These are phyloP conservation scores for Samsoniella hepiali DNA, from an alignment of 2,329 filamentous ascomycete genomes.

Conservation along the genomic window DNA sequence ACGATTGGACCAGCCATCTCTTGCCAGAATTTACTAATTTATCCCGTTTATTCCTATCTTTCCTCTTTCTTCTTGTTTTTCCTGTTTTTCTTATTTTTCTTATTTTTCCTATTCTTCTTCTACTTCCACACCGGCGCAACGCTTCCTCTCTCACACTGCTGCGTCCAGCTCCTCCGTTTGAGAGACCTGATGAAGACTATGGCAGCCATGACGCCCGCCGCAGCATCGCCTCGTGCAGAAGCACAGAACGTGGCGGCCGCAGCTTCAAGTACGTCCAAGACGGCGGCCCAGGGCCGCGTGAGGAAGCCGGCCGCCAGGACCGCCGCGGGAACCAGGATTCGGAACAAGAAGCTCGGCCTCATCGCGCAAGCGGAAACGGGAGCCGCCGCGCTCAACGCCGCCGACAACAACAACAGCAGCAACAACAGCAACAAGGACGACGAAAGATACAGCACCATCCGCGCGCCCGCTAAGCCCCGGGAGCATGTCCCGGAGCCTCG, in stretches of 20 bases:
- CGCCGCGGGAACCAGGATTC: neutral
- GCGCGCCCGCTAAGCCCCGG: neutral
- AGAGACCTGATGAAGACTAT: neutral
- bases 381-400: neutral
- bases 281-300: neutral
- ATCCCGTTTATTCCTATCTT: neutral
- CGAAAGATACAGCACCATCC: neutral
- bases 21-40: neutral
- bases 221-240: neutral
- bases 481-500: neutral
- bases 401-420: neutral
- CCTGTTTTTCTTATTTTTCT: neutral
- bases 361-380: neutral
- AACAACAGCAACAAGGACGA: neutral
- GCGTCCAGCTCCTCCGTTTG: neutral
- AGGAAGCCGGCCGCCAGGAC: neutral
- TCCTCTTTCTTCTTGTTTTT: neutral
- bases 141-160: neutral
- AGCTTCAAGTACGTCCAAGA: neutral
- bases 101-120: neutral
- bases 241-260: too few species aligned
- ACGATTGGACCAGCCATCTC: neutral
- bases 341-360: neutral
- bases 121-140: neutral
- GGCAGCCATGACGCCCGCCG: neutral